Conservation (phyloP, 345 rosid species). For the Ricinus communis region DNA sequence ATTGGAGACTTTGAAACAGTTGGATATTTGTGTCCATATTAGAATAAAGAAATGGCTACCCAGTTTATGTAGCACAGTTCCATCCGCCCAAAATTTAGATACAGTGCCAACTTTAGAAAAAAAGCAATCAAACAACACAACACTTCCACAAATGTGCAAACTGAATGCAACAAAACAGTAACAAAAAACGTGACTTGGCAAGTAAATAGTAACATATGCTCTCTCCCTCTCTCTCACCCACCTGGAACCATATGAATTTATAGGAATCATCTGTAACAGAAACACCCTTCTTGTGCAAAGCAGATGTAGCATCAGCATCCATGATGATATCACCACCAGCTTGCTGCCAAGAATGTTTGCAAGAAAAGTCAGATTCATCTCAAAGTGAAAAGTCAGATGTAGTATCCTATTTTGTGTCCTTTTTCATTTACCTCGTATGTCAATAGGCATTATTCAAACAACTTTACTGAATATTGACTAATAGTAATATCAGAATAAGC, state of each 20-base stretch:
- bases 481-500: not conserved
- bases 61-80: not conserved
- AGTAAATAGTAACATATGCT: not conserved
- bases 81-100: not conserved
- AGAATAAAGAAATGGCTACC: not conserved
- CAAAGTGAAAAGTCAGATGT: too few species aligned
- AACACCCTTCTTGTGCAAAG: slow-evolving; percentile 70
- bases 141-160: not conserved
- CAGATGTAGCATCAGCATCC: slow-evolving; percentile 94
- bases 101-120: not conserved
- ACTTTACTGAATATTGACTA: not conserved
- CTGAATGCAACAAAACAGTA: not conserved
- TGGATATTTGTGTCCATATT: not conserved
- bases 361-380: slow-evolving; percentile 11
- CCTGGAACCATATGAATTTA: slow-evolving; percentile 77
- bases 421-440: not conserved
- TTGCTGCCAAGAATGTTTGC: slow-evolving; percentile 53
- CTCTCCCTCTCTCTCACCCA: slow-evolving; percentile 10
- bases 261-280: slow-evolving; percentile 70
- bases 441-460: not conserved
- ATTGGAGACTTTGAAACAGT: not conserved
- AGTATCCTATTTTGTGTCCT: not conserved
- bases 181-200: not conserved
- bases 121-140: not conserved
- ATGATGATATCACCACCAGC: slow-evolving; percentile 79